Base-by-base conservation (phyloP, 768 basidiomycete species). In the Kwoniella mangroviensis region DNA sequence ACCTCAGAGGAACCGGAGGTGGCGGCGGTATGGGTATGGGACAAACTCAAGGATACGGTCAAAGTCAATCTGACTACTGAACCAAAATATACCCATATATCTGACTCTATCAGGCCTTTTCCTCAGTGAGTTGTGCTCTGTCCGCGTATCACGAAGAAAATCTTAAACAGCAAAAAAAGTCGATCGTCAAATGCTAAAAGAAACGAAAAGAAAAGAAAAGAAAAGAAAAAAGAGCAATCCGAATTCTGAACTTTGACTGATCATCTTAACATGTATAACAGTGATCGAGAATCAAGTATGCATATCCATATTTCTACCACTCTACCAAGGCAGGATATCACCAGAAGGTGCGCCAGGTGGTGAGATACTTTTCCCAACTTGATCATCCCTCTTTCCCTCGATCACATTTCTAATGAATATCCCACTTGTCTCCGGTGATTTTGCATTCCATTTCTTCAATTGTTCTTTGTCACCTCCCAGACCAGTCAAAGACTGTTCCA, bases 341-440 rank as follows among this genome's bases (percentile, higher is more conserved):
- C 58, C 58, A 17, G 58, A 41, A 17, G 58, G 58, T 12, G 42
- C 58, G 10, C 41, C 41, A n/a, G 58, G 58, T 7, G 42, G 12
- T 15, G n/a, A 21, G n/a, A 73, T 43, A 22, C 43, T 59, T 57
- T 66, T 61, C 17, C 69, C 72, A 7, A 53, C 49, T 26, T 66
- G 56, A 5, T 65, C 57, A 67, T 73, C 73, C 55, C 65, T 67
- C 53, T 71, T 54, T 17, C 69, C 69, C 34, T 73, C 69, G 1
- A 73, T 59, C 3, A 73, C 69, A 61, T 45, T 42, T n/a, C 61
- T 42, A 3, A 73, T 61, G n/a, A 70, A 71, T 15, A n/a, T 26
- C 10, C 65, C 72, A 56, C 72, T 65, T 6, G 56, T 60, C n/a
- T 21, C 26, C 34, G 52, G 54, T 52, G 42, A 28, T 24, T 42